These are phyloP conservation scores for Warburgia ugandensis DNA, from an alignment of 164 flowering plant genomes.

Conservation along the genomic window DNA sequence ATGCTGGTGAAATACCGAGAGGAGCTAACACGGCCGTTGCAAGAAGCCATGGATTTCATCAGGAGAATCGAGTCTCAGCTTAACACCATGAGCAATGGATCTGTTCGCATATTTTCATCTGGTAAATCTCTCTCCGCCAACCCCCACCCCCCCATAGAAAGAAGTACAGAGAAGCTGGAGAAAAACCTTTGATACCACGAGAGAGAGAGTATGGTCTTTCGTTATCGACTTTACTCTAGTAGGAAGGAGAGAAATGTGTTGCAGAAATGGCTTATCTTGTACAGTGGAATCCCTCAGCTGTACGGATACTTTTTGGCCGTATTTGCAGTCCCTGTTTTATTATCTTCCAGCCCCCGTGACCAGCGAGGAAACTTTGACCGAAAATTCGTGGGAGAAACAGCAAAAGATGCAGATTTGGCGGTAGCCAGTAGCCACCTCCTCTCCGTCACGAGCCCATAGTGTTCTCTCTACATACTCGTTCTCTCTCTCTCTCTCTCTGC, in stretches of 20 bases:
- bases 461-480: neutral
- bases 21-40: slow-evolving; percentile 81
- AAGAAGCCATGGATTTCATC: slow-evolving; percentile 98
- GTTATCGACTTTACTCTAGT: neutral
- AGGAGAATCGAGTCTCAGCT: slow-evolving; percentile 79
- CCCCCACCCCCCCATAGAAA: neutral
- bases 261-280: no score
- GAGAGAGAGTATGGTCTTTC: neutral
- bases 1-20: slow-evolving; percentile 90
- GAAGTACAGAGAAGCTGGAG: neutral
- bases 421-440: no score
- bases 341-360: neutral
- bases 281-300: no score
- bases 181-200: neutral
- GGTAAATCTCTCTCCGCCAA: slow-evolving; percentile 21
- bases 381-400: no score
- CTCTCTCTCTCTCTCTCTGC: slow-evolving; percentile 1
- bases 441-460: slow-evolving; percentile 1
- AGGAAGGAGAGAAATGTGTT: neutral
- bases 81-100: slow-evolving; percentile 40
- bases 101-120: slow-evolving; percentile 45
- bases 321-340: no score
- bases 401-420: no score
- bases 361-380: slow-evolving; percentile 6
- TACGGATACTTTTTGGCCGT: no score